Base-by-base conservation (phyloP, 345 rosid species). In the Alliaria petiolata region DNA sequence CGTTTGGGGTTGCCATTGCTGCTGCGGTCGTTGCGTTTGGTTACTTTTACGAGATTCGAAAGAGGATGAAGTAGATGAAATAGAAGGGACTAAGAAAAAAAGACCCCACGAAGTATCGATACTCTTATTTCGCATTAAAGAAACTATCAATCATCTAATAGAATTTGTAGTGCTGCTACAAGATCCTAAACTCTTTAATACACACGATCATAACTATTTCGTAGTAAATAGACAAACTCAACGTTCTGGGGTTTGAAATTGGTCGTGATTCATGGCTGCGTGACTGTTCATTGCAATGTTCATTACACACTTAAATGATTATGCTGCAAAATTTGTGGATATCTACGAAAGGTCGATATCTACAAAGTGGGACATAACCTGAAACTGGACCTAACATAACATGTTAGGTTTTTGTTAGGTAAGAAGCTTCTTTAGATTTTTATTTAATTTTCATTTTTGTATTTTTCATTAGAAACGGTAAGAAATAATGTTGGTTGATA, bases 21-120 rank as follows among this genome's bases (percentile, higher is more conserved):
- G 97, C 89, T 35, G 93, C 93, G 5, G 97, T 89, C 59, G 90
- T 89, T 81, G 80, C 86, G 75, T 63, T 86, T 5, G 73, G 97
- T 85, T 93, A 91, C 87, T 52, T 86, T 6, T 91, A 91, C 28
- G 96, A 93, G 82, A 78, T 86, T 35, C 85, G 90, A 71, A 89
- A 83, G 79, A 82, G 67, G 79, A 79, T 77, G 86, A 87, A 87
- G 84, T 87, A 77, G 79, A 79, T 77, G 86, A 87, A 87, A 83
- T 87, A 77, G 12, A 49, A 47, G 55, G 40, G 10, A 1, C 1
- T 1, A 22, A 22, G 25, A 61, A 42, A 7, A 14, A 4, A 30
- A 28, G 0, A 13, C 39, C 39, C 15, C 25, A 22, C 20, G 34
- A 39, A 39, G 20, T 7, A 42, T n/a, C 58, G 16, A 56, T 45